Evolutionary conservation across 2,329 filamentous ascomycete genomes (phyloP).

Genomic region (Dothistroma septosporum): DNA sequence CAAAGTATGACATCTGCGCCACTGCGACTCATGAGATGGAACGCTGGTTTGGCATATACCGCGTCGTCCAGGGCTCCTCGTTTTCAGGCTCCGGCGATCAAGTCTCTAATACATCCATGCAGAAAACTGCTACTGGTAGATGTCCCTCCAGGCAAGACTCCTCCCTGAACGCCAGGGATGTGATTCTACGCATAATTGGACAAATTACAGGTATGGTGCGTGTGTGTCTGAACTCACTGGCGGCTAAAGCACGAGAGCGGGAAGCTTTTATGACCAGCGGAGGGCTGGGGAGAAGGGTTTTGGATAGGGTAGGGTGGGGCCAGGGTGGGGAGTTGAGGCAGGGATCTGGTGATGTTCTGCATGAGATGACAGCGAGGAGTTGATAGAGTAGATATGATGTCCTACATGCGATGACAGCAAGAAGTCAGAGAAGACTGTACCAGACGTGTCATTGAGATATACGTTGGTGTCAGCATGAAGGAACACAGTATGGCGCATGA

Average conservation of each 20-base stretch:
- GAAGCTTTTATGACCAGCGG: slow-evolving; percentile 15
- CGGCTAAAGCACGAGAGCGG: slow-evolving; percentile 15
- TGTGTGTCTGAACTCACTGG: slow-evolving; percentile 19
- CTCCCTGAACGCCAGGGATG: slow-evolving; percentile 39
- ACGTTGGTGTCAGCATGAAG: too few species aligned
- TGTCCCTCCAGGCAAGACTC: slow-evolving; percentile 46
- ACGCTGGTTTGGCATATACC: slow-evolving; percentile 36
- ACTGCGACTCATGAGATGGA: slow-evolving; percentile 44
- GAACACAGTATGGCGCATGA: too few species aligned
- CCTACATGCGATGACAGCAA: too few species aligned
- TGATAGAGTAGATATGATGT: too few species aligned
- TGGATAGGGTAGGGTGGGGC: neutral
- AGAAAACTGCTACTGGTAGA: slow-evolving; percentile 43
- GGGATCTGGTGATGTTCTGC: too few species aligned
- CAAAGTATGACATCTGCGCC: slow-evolving; percentile 43
- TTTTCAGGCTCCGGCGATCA: slow-evolving; percentile 41
- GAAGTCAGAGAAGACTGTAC: too few species aligned
- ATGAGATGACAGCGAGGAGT: too few species aligned
- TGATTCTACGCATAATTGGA: slow-evolving; percentile 52
- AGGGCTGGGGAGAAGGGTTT: slow-evolving; percentile 13
- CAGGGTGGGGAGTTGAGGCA: neutral
- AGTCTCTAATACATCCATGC: slow-evolving; percentile 40
- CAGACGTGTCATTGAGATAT: too few species aligned
- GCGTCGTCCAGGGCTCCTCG: slow-evolving; percentile 41
- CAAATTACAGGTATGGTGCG: slow-evolving; percentile 37